phyloP scores from a whole-genome alignment of 2,329 filamentous ascomycete genomes.

The Waltergamsia citrina region DNA sequence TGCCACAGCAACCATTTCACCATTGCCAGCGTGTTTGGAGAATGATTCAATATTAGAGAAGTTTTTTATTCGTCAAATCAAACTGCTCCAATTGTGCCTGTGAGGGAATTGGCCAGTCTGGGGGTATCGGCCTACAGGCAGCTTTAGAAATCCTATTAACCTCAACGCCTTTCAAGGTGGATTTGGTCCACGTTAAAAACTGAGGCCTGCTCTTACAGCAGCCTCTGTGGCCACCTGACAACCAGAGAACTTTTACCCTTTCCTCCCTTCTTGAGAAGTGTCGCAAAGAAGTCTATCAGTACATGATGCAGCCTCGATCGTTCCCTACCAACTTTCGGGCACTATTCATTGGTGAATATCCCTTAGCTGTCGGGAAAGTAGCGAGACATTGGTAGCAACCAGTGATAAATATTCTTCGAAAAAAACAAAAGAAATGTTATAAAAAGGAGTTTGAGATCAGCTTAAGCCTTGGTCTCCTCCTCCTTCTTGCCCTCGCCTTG shows the following conservation, averaged over 20 bases:
- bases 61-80: not conserved
- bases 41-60: not conserved
- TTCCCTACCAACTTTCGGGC: not conserved
- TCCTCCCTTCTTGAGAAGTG: constrained; percentile 22
- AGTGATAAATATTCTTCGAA: constrained; percentile 1
- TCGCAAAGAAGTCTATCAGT: constrained; percentile 31
- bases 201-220: not conserved
- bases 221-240: constrained; percentile 11
- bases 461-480: constrained; percentile 32
- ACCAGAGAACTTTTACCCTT: constrained; percentile 23
- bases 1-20: no score
- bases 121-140: constrained; percentile 32
- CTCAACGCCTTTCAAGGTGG: constrained; percentile 28
- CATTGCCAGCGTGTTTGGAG: not conserved
- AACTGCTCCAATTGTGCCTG: constrained; percentile 16
- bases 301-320: constrained; percentile 6
- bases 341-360: no score
- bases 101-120: constrained; percentile 15
- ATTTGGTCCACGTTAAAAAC: constrained; percentile 12
- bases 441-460: no score
- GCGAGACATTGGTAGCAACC: not conserved
- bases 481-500: constrained; percentile 39
- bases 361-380: not conserved
- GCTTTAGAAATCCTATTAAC: constrained; percentile 26
- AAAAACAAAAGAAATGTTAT: constrained; percentile 18